phyloP scores from a whole-genome alignment of 1,284 basidiomycete genomes.

The Fistulinella staudtii region DNA sequence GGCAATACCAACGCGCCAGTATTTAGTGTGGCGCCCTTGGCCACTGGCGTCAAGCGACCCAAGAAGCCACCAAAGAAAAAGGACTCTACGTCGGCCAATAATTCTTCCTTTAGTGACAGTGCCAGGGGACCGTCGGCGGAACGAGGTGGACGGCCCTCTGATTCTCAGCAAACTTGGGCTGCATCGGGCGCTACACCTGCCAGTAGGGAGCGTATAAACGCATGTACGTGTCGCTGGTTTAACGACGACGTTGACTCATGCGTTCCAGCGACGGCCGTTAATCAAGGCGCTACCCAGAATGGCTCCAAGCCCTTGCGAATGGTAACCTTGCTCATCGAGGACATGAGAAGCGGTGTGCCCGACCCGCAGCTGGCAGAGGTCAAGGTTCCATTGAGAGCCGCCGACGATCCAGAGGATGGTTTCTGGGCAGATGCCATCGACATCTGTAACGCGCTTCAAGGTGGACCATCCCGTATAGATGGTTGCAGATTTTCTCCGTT shows the following conservation, averaged over 20 bases:
- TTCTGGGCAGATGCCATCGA: slow-evolving; percentile 69
- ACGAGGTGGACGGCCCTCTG: too few species aligned
- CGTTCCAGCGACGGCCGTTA: slow-evolving; percentile 7
- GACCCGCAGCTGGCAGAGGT: slow-evolving; percentile 66
- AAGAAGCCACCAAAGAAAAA: slow-evolving; percentile 17
- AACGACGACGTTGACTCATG: slow-evolving; percentile 5
- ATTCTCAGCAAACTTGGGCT: too few species aligned
- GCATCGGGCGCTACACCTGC: slow-evolving; percentile 3
- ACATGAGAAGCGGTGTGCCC: slow-evolving; percentile 46
- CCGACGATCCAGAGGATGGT: slow-evolving; percentile 47
- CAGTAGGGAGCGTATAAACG: neutral
- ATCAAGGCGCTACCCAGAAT: slow-evolving; percentile 8
- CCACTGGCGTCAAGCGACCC: slow-evolving; percentile 4
- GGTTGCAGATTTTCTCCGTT: slow-evolving; percentile 36
- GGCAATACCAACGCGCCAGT: neutral
- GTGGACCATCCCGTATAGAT: slow-evolving; percentile 63
- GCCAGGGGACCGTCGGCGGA: too few species aligned
- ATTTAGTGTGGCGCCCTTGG: neutral
- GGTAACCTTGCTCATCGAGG: slow-evolving; percentile 64
- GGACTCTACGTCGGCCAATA: too few species aligned
- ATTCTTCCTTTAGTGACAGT: too few species aligned
- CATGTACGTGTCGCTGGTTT: slow-evolving; percentile 10
- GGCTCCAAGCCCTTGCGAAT: slow-evolving; percentile 33
- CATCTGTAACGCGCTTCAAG: slow-evolving; percentile 54
- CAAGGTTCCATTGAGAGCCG: slow-evolving; percentile 47